Percentiles rank a stretch among this genome's conserved stretches.
Conservation (phyloP, 768 basidiomycete genomes). For the Imleria badia region DNA sequence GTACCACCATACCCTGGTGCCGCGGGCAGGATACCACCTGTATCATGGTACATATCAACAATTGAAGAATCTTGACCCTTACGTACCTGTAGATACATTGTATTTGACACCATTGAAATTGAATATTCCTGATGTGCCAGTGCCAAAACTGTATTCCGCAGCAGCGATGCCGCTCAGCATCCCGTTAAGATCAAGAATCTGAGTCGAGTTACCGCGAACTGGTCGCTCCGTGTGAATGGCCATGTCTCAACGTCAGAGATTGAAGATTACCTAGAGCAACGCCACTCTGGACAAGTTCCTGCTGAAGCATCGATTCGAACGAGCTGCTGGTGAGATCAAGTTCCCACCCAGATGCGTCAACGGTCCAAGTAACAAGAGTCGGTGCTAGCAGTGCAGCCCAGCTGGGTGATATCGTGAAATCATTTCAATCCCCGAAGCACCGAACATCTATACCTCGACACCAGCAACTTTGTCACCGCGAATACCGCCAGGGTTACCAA, state of each 20-base stretch:
- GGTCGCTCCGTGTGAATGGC: neutral
- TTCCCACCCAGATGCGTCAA: slow-evolving; percentile 3
- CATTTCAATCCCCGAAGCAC: neutral
- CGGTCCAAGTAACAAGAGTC: neutral
- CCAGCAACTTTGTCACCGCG: slow-evolving; percentile 11
- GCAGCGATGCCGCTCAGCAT: slow-evolving; percentile 16
- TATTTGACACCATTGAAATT: slow-evolving; percentile 20
- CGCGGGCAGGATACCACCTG: slow-evolving; percentile 12
- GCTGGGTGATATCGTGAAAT: neutral
- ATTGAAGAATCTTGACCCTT: too few species aligned
- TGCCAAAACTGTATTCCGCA: slow-evolving; percentile 6
- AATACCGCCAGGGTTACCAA: slow-evolving; percentile 5
- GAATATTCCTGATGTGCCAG: slow-evolving; percentile 6
- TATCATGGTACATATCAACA: neutral
- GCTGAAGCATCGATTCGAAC: neutral
- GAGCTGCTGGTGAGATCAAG: slow-evolving; percentile 3
- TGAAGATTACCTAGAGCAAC: neutral
- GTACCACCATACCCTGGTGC: neutral
- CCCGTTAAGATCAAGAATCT: slow-evolving; percentile 7
- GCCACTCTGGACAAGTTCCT: slow-evolving; percentile 1
- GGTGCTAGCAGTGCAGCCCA: slow-evolving; percentile 16
- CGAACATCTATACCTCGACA: slow-evolving; percentile 9
- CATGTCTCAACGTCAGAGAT: neutral
- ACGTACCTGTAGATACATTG: slow-evolving; percentile 15
- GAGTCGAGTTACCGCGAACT: slow-evolving; percentile 16